Percentiles rank a stretch among this genome's conserved stretches.
Conservation (phyloP, 306 rosid genomes). For the Geum urbanum region DNA sequence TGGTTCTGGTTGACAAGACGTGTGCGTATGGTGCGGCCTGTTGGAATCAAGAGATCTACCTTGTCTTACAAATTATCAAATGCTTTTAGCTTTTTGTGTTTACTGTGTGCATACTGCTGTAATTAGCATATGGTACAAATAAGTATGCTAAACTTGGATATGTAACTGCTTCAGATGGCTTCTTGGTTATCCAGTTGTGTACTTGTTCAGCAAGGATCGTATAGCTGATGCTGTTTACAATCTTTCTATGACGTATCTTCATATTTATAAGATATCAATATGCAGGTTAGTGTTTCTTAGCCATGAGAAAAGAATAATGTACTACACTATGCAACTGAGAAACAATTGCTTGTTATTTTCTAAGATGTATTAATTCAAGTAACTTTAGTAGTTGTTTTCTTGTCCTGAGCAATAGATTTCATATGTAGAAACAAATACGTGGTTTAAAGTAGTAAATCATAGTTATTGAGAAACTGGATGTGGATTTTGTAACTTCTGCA, state of each 20-base stretch:
- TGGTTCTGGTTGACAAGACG: too few species aligned
- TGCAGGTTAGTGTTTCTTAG: constrained; percentile 56
- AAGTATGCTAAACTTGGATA: constrained; percentile 9
- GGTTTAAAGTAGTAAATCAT: background rate
- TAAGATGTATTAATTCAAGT: background rate
- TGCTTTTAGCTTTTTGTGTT: background rate
- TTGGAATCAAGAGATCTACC: constrained; percentile 2
- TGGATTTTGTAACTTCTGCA: constrained; percentile 36
- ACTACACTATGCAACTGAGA: background rate
- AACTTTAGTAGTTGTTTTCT: background rate
- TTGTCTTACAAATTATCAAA: background rate
- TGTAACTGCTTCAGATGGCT: constrained; percentile 71
- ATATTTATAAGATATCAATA: constrained; percentile 56
- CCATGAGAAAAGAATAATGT: background rate
- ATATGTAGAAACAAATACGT: background rate
- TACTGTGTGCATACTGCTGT: background rate
- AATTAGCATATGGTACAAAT: background rate
- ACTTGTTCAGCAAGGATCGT: constrained; percentile 66
- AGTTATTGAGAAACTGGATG: background rate
- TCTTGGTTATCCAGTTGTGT: constrained; percentile 86
- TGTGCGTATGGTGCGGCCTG: background rate
- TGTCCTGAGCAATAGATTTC: background rate
- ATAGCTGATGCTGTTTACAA: constrained; percentile 59
- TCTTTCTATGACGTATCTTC: constrained; percentile 77
- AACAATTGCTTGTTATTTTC: background rate